Evolutionary conservation across 2,329 filamentous ascomycete genomes (phyloP).

Genomic region (Tolypocladium tundrense): DNA sequence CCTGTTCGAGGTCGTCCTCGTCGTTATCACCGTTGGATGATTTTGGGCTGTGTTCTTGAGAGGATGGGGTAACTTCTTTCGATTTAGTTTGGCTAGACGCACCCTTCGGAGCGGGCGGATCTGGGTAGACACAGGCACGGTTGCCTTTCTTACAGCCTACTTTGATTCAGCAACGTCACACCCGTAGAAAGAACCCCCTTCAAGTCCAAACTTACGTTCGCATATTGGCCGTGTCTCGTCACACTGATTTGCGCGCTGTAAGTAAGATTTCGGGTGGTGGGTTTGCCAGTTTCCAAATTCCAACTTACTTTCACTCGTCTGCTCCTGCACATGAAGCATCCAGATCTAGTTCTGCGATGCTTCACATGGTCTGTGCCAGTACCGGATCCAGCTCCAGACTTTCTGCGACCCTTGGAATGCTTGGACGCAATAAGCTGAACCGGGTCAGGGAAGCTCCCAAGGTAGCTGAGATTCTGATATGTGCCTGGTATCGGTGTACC

Average conservation of each 20-base stretch:
- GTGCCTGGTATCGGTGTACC: slow-evolving; percentile 26
- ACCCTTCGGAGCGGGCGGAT: slow-evolving; percentile 42
- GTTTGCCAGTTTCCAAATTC: slow-evolving; percentile 6
- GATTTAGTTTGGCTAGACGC: slow-evolving; percentile 14
- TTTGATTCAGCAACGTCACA: slow-evolving; percentile 4
- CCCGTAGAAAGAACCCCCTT: neutral
- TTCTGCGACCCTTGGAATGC: slow-evolving; percentile 38
- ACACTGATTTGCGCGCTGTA: slow-evolving; percentile 48
- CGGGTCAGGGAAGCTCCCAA: slow-evolving; percentile 39
- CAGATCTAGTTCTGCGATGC: slow-evolving; percentile 84
- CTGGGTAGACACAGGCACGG: slow-evolving; percentile 84
- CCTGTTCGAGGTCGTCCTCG: slow-evolving; percentile 22
- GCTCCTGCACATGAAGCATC: slow-evolving; percentile 84
- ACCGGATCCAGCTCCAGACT: slow-evolving; percentile 31
- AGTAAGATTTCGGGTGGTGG: slow-evolving; percentile 12
- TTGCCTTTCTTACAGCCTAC: slow-evolving; percentile 83
- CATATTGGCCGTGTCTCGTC: slow-evolving; percentile 83
- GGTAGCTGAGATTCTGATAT: slow-evolving; percentile 39
- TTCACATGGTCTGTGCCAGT: slow-evolving; percentile 62
- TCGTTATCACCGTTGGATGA: slow-evolving; percentile 46
- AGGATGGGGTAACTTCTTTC: slow-evolving; percentile 25
- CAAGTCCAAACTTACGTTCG: slow-evolving; percentile 46
- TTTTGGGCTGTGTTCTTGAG: slow-evolving; percentile 36
- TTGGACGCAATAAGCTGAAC: slow-evolving; percentile 37
- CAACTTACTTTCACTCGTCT: slow-evolving; percentile 66